These are phyloP conservation scores for Apiospora malaysiana DNA, from an alignment of 2,329 filamentous ascomycete genomes.

Conservation along the genomic window DNA sequence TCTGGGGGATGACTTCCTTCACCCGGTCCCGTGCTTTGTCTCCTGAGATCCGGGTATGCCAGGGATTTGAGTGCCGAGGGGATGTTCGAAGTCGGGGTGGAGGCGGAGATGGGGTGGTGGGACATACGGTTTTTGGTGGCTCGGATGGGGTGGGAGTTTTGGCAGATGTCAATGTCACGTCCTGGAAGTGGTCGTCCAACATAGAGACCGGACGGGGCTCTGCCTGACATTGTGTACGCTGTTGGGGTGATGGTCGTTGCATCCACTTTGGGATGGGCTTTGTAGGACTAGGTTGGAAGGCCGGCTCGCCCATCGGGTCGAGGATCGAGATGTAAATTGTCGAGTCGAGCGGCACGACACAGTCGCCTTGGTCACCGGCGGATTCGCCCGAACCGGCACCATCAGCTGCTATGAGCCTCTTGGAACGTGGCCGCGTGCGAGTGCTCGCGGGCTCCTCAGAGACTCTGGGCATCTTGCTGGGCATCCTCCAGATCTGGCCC, in stretches of 20 bases:
- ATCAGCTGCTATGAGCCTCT: conserved; percentile 21
- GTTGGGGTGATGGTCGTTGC: conserved; percentile 39
- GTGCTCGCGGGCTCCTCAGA: conserved; percentile 17
- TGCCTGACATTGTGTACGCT: conserved; percentile 11
- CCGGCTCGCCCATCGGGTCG: conserved; percentile 52
- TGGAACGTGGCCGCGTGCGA: conserved; percentile 25
- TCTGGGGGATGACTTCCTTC: conserved; percentile 19
- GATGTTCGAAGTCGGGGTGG: conserved; percentile 1
- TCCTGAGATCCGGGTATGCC: neutral
- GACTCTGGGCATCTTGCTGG: conserved; percentile 16
- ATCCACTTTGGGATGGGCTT: conserved; percentile 60
- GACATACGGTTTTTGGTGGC: conserved; percentile 25
- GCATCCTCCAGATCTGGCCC: conserved; percentile 29
- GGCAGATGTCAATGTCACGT: conserved; percentile 18
- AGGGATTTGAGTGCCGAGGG: conserved; percentile 2
- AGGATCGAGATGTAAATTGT: conserved; percentile 56
- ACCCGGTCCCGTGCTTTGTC: neutral
- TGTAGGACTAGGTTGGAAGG: conserved; percentile 54
- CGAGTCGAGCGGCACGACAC: conserved; percentile 36
- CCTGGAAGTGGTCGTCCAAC: conserved; percentile 35
- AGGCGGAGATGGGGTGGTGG: conserved; percentile 25
- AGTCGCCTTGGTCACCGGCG: conserved; percentile 27
- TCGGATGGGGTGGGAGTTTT: conserved; percentile 3
- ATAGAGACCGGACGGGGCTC: conserved; percentile 33
- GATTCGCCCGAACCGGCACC: conserved; percentile 24